Conservation (phyloP, 2,329 filamentous ascomycete species). For the Myriosclerotinia scirpicola region DNA sequence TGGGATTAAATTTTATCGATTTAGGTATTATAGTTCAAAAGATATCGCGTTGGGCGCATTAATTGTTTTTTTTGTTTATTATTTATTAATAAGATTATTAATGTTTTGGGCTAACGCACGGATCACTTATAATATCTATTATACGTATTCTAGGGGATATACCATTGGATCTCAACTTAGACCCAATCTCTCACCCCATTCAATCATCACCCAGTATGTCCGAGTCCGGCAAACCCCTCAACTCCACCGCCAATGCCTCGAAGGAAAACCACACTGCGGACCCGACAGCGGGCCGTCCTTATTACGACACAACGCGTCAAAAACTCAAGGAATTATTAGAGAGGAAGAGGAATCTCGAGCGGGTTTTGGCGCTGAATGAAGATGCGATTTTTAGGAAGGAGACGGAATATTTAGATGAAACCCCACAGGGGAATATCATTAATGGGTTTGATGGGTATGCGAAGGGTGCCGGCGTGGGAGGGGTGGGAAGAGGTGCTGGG, state of each 20-base stretch:
- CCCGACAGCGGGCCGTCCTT: constrained; percentile 55
- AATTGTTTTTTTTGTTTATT: too few species aligned
- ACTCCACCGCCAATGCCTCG: not conserved
- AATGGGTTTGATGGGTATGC: constrained; percentile 98
- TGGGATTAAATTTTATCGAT: too few species aligned
- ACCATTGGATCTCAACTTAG: not conserved
- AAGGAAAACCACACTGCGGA: constrained; percentile 48
- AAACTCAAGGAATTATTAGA: constrained; percentile 66
- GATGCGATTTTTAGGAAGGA: constrained; percentile 83
- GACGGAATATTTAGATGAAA: constrained; percentile 85
- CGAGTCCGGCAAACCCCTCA: not conserved
- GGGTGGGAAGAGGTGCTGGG: constrained; percentile 46
- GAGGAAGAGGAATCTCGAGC: constrained; percentile 55
- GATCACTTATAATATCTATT: too few species aligned
- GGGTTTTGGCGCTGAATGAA: constrained; percentile 50
- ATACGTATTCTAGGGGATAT: too few species aligned
- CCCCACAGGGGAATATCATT: constrained; percentile 89
- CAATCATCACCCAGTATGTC: not conserved
- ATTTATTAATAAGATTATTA: too few species aligned
- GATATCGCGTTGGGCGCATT: too few species aligned
- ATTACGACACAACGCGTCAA: constrained; percentile 70
- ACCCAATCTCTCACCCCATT: not conserved
- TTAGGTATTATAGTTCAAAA: too few species aligned
- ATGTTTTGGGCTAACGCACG: too few species aligned
- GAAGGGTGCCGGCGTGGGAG: constrained; percentile 71